Conservation (phyloP, 1,284 basidiomycete species). For the Moesziomyces sp. region DNA sequence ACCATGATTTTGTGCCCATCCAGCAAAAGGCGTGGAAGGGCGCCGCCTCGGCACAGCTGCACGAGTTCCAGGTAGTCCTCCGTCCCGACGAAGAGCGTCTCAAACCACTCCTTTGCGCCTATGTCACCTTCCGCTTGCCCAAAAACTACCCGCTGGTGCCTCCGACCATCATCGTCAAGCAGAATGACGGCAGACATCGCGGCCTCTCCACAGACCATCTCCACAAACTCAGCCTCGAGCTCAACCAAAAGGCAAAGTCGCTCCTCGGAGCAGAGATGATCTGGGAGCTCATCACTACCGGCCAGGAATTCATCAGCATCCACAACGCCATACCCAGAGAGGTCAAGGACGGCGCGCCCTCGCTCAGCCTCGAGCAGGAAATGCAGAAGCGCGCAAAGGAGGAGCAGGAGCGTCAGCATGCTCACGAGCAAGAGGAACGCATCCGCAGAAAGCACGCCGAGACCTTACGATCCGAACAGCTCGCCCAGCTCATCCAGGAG, state of each 20-base stretch:
- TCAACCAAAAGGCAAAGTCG: slow-evolving; percentile 50
- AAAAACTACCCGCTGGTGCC: slow-evolving; percentile 56
- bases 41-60: slow-evolving; percentile 37
- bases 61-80: slow-evolving; percentile 55
- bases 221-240: slow-evolving; percentile 33
- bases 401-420: slow-evolving; percentile 46
- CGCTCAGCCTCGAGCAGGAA: slow-evolving; percentile 62
- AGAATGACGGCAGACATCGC: slow-evolving; percentile 42
- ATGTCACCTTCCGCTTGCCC: slow-evolving; percentile 56
- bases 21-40: slow-evolving; percentile 53
- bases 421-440: slow-evolving; percentile 34
- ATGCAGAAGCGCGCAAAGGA: slow-evolving; percentile 57
- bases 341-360: slow-evolving; percentile 37
- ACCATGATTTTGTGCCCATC: slow-evolving; percentile 51
- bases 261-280: slow-evolving; percentile 67
- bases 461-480: slow-evolving; percentile 50
- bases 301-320: slow-evolving; percentile 59
- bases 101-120: slow-evolving; percentile 50
- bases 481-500: slow-evolving; percentile 55
- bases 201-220: slow-evolving; percentile 46
- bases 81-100: slow-evolving; percentile 57
- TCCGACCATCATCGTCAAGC: slow-evolving; percentile 51
- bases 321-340: slow-evolving; percentile 45
- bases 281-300: slow-evolving; percentile 64
- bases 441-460: slow-evolving; percentile 38